Evolutionary conservation across 768 basidiomycete genomes (phyloP).

Genomic region (Phanerochaete sordida): DNA sequence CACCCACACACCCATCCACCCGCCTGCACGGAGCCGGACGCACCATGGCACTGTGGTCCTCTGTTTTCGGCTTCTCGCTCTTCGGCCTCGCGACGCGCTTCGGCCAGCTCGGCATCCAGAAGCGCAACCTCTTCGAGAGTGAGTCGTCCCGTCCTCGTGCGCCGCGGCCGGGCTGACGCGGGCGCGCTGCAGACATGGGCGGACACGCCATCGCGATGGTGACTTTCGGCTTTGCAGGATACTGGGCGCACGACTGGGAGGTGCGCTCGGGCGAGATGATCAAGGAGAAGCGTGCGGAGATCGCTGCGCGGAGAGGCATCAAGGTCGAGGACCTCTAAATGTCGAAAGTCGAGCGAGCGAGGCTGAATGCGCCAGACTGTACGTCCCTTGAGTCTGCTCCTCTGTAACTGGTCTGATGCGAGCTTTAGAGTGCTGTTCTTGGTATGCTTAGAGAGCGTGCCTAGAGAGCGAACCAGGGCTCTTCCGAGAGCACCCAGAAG

Average conservation of each 20-base stretch:
- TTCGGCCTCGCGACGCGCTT: conserved; percentile 83
- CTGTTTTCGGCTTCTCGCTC: conserved; percentile 71
- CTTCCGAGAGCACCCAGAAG: not conserved
- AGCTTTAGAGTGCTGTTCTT: not conserved
- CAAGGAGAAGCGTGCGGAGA: conserved; percentile 57
- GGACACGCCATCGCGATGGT: conserved; percentile 69
- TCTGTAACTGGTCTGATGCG: not conserved
- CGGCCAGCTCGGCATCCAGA: conserved; percentile 86
- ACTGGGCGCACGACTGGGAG: conserved; percentile 72
- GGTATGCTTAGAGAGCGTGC: no score
- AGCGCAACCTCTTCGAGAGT: conserved; percentile 78
- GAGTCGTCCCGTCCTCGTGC: conserved; percentile 31
- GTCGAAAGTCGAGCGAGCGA: not conserved
- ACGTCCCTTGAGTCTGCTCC: not conserved
- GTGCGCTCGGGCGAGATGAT: conserved; percentile 56
- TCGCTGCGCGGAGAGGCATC: conserved; percentile 46
- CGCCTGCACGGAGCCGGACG: not conserved
- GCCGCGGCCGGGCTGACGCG: not conserved
- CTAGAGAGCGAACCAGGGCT: not conserved
- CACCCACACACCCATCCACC: not conserved
- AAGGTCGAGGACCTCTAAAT: not conserved
- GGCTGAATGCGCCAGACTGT: not conserved
- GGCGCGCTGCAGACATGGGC: conserved; percentile 52
- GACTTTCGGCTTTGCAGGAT: conserved; percentile 69
- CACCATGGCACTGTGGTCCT: conserved; percentile 62